A percentile compares a stretch with the other conserved stretches of the same genome.
Evolutionary conservation across 192 early-diverging fungal genomes (phyloP).

Genomic region (Pilaira anomala): DNA sequence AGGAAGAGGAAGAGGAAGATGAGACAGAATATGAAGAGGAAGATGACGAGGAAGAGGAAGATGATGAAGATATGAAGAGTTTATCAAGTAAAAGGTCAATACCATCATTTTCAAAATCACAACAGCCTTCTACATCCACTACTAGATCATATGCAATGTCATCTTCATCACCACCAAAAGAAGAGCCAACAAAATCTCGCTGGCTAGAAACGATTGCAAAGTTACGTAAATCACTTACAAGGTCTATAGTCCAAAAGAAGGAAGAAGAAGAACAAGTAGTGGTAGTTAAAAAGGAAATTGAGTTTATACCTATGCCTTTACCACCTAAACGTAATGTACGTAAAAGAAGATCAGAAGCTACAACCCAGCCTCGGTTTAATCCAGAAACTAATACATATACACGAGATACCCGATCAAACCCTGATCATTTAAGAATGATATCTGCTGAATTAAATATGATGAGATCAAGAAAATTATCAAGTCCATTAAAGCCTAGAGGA

Average conservation of each 20-base stretch:
- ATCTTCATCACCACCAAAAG: slow-evolving; percentile 18
- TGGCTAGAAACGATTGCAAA: slow-evolving; percentile 24
- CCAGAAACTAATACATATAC: slow-evolving; percentile 36
- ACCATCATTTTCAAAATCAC: slow-evolving; percentile 22
- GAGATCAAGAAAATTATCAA: slow-evolving; percentile 45
- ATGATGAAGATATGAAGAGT: background rate
- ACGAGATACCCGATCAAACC: slow-evolving; percentile 50
- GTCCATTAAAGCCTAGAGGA: slow-evolving; percentile 45
- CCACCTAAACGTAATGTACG: slow-evolving; percentile 9
- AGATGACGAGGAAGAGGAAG: slow-evolving; percentile 1
- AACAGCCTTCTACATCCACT: slow-evolving; percentile 15
- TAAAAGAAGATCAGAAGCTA: slow-evolving; percentile 32
- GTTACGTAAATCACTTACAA: background rate
- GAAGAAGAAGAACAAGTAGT: background rate
- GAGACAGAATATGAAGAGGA: background rate
- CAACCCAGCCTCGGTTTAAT: slow-evolving; percentile 35
- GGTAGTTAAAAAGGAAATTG: background rate
- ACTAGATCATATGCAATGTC: slow-evolving; percentile 28
- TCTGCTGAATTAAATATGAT: slow-evolving; percentile 57
- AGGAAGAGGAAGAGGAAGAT: background rate
- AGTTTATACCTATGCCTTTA: slow-evolving; percentile 26
- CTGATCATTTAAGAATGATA: slow-evolving; percentile 55
- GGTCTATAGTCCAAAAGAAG: background rate
- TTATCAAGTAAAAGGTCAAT: background rate
- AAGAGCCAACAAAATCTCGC: background rate